Base-by-base conservation (phyloP, 139 green algal species). In the Chlorella sp. region DNA sequence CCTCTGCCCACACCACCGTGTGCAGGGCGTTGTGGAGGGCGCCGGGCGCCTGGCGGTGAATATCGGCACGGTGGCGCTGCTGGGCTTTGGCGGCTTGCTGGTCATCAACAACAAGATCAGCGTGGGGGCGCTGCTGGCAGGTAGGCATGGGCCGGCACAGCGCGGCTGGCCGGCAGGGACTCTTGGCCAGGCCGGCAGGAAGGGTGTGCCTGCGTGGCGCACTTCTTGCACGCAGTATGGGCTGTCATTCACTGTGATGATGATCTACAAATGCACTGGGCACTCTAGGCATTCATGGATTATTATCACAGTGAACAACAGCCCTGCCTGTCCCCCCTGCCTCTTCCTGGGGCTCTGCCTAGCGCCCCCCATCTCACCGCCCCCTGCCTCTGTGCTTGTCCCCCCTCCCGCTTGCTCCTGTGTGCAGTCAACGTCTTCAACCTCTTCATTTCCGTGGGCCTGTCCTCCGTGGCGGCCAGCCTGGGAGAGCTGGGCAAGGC, bases 401-500 rank as follows among this genome's bases (percentile, higher is more conserved):
- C 48, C 9, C 9, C 48, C 48, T 57, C 48, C 9, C 48, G 48
- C 48, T 57, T 57, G 48, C 48, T 5, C 36, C 34, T 48, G 15
- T 34, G 32, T 68, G 80, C 81, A 86, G 84, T 88, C 28, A 89
- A 88, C 37, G 85, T 92, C 19, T 91, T 80, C 39, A 93, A 93
- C 77, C 61, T 93, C 36, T 93, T 93, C 68, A 69, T 93, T 21
- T 86, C 64, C 26, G 48, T 93, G 21, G 91, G 91, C 40, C 76
- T 93, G 28, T 82, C 66, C 32, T 48, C 69, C 4, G 61, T 91
- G 37, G 87, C 91, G 42, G 91, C 86, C 21, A 88, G 73, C 24
- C 66, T 93, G 21, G 87, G 87, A 21, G 91, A 93, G 75, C 69
- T 93, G 42, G 91, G 91, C 64, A 93, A 91, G 64, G 87, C 87